These are phyloP conservation scores for Colletotrichum eleusines DNA, from an alignment of 2,329 filamentous ascomycete species.

Conservation along the genomic window DNA sequence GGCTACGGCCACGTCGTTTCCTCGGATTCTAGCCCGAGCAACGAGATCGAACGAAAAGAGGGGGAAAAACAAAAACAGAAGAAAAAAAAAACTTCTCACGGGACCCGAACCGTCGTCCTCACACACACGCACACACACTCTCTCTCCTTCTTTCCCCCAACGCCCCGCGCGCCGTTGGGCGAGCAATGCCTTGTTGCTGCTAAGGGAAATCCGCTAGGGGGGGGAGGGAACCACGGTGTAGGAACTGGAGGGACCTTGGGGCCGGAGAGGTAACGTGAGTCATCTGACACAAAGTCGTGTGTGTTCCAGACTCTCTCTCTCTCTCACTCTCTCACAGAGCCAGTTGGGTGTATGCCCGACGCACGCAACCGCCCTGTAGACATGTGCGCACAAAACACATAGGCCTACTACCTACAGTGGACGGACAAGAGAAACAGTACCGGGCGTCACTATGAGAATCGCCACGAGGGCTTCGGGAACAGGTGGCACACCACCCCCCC, in stretches of 20 bases:
- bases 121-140: no score
- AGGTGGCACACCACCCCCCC: neutral
- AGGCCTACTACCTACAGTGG: no score
- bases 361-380: neutral
- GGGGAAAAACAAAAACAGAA: no score
- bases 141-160: no score
- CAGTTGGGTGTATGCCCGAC: no score
- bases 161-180: constrained; percentile 4
- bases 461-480: constrained; percentile 34
- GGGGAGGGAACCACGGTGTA: no score
- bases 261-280: constrained; percentile 6
- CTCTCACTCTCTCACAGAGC: no score
- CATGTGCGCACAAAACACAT: neutral
- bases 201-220: neutral
- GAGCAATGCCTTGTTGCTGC: neutral
- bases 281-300: constrained; percentile 28
- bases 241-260: neutral
- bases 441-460: constrained; percentile 4
- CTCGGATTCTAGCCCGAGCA: neutral
- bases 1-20: neutral
- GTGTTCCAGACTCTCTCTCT: constrained; percentile 17
- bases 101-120: neutral
- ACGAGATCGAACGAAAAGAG: neutral
- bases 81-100: neutral
- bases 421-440: neutral